Evolutionary conservation across 2,329 filamentous ascomycete species (phyloP).

Genomic region (Arachnomyces sp.): DNA sequence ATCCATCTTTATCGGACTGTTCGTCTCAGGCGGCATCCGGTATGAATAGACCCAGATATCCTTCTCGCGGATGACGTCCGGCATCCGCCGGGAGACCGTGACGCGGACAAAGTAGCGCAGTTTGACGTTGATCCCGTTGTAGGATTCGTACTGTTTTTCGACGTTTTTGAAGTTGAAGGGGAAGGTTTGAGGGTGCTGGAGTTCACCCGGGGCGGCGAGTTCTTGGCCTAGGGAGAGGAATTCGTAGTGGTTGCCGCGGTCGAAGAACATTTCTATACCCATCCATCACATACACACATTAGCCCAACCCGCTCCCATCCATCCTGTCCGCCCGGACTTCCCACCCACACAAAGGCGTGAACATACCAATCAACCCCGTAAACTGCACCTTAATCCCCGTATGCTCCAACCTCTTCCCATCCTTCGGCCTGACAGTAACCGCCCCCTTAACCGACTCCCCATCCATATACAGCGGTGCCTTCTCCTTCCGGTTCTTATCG

Average conservation of each 20-base stretch:
- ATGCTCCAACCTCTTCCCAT: constrained; percentile 95
- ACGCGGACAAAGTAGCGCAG: constrained; percentile 97
- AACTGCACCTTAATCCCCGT: constrained; percentile 99
- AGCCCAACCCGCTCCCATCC: no score
- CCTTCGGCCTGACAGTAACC: constrained; percentile 91
- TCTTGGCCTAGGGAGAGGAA: constrained; percentile 96
- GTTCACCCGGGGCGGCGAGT: constrained; percentile 89
- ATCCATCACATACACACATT: no score
- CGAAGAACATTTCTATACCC: constrained; percentile 98
- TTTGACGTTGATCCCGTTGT: constrained; percentile 99
- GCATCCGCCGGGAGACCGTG: constrained; percentile 93
- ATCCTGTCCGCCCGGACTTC: no score
- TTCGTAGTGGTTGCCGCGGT: constrained; percentile 97
- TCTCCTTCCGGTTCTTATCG: constrained; percentile 95
- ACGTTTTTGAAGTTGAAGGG: constrained; percentile 99
- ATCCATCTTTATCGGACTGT: constrained; percentile 99
- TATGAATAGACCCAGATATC: constrained; percentile 99
- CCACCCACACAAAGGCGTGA: constrained; percentile 1
- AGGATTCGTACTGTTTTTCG: constrained; percentile 99
- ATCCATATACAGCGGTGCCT: constrained; percentile 94
- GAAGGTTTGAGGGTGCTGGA: constrained; percentile 97
- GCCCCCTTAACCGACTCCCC: constrained; percentile 96
- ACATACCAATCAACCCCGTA: constrained; percentile 88
- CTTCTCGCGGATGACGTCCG: constrained; percentile 96
- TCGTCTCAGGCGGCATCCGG: constrained; percentile 94